Base-by-base conservation (phyloP, 805 yeast species). In the Suhomyces xylopsoci region DNA sequence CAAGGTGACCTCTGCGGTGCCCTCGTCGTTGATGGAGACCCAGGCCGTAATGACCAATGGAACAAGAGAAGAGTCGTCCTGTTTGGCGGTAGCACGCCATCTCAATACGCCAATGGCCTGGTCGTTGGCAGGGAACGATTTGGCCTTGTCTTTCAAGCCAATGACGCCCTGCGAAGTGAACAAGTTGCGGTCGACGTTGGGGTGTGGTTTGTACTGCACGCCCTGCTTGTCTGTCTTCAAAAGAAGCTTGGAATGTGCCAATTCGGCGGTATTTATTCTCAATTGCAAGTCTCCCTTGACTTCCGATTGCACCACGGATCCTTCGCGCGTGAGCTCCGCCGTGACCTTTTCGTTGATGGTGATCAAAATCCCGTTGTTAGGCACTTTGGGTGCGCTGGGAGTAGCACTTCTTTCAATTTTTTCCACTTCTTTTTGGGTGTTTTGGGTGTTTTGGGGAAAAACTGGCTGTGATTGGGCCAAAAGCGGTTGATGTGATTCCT, bases 41-140 rank as follows among this genome's bases (percentile, higher is more conserved):
- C 99, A 93, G 40, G 92, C 85, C 40, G 93, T 85, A 58, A 94
- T 77, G 46, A 81, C 77, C 50, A 93, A 69, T 32, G 98, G 98
- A 49, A 63, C 63, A 40, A 59, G 53, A 15, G 63, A 52, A 12
- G 58, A 42, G 46, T 83, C 84, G 54, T 84, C 90, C 26, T 74
- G 77, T 56, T 81, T 80, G 34, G 87, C 88, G 43, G 77, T 79
- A 45, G 85, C 85, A 68, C 90, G 86, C 98, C 97, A 93, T 78
- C 97, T 87, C 62, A 94, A 81, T 28, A 93, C 96, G 58, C 96
- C 96, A 59, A 93, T 80, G 48, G 90, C 83, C 66, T 90, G 93
- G 67, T 91, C 96, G 69, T 92, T 90, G 8, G 91, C 79, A 40
- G 98, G 98, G 82, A 94, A 92, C 34, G 91, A 82, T 65, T 90